Base-by-base conservation (phyloP, 495 filamentous ascomycete genomes). In the Parathielavia appendiculata region DNA sequence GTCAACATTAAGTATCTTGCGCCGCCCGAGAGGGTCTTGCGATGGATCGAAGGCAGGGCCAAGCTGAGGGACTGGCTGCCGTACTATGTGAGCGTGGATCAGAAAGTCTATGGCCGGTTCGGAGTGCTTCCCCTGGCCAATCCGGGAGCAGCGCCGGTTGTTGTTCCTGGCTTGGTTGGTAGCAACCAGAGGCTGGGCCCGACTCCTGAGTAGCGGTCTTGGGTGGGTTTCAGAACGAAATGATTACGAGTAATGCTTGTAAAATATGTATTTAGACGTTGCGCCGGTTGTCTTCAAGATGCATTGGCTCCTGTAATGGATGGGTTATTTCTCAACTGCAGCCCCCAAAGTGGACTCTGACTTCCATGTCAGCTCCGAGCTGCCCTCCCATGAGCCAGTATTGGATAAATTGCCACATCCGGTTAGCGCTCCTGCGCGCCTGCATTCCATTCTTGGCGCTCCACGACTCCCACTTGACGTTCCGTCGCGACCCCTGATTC, bases 21-120 rank as follows among this genome's bases (percentile, higher is more conserved):
- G 35, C 91, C 91, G 26, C 90, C 89, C 0, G 91, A 96, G 65
- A 85, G 84, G 75, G 72, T 86, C 26, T 75, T 95, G 40, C 79
- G 91, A 48, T 96, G 82, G 82, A 83, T 95, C 51, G 91, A 97
- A 72, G 80, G 81, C 19, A 95, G 89, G 69, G 65, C 95, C 52
- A 92, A 95, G 62, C 79, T 96, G 19, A 76, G 95, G 4, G 88
- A 84, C 14, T 79, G 89, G 56, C 71, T 96, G 39, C 90, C 91
- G 16, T 87, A 92, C 71, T 97, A 95, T 65, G 85, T 97, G 16
- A 91, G 87, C 19, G 83, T 97, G 13, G 91, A 97, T 66, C 91
- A 96, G 69, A 95, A 95, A 81, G 95, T 88, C n/a, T 95, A 90
- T 66, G 91, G 91, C n/a, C 81, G 91, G 48, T 95, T 92, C 66